Evolutionary conservation across 139 green algal species (phyloP), one percentile per base, ranked within the genome.

Genomic region (Coelastrella sp.): DNA sequence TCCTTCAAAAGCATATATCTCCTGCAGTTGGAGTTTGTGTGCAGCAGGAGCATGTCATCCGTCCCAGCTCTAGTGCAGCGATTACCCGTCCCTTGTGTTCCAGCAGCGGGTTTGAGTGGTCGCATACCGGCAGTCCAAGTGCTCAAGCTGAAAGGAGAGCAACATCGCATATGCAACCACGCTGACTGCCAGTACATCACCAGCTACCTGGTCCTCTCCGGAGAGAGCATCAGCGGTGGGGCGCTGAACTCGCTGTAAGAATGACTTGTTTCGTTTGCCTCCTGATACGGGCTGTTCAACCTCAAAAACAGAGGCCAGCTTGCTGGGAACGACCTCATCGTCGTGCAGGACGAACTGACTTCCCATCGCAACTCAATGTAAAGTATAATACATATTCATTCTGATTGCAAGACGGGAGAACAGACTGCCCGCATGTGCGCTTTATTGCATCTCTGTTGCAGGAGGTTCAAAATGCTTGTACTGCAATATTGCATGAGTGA

Each of bases 1-100:
- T 7, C 92, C 90, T 66, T 92, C 78, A 24, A 94, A 93, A 56
- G 86, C 90, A 0, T n/a, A 58, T 24, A 94, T 90, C 63, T 94
- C 92, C 92, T 94, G 82, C 65, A 86, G 49, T 82, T 82, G 24
- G 12, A 17, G 1, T 17, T 60, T 49, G 24, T 49, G 24, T 57
- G 12, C 25, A 82, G 17, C 24, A 65, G 78, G 14, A 66, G 35
- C 49, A 56, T 19, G 11, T 14, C 25, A 56, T 25, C 8, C 7
- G 27, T 11, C 7, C 14, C 75, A 82, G n/a, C 75, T 20, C 19
- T 9, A 73, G 19, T 57, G 80, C 49, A 20, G 35, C 6, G 72
- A 57, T 3, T 60, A 19, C 14, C 80, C n/a, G 80, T 57, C 14
- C 17, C 22, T 20, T 82, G 75, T 27, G 24, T 19, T 25, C 10